Evolutionary conservation across 2,329 filamentous ascomycete genomes (phyloP).

Genomic region (Fusarium secorum): DNA sequence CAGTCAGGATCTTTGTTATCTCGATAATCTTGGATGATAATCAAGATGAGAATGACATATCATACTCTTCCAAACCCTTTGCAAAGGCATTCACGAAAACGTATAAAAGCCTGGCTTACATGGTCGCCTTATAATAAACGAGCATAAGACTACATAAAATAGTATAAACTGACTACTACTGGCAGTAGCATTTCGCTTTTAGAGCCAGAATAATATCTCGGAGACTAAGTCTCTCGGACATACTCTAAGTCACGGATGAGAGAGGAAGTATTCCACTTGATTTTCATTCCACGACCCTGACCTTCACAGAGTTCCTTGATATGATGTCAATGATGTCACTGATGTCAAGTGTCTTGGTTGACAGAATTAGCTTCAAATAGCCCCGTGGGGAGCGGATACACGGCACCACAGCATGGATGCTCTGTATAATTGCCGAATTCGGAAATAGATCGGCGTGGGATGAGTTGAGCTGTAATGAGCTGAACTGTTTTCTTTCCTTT

Average conservation of each 20-base stretch:
- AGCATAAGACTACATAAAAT: accelerated
- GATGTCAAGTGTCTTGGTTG: neutral
- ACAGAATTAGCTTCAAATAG: neutral
- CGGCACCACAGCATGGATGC: neutral
- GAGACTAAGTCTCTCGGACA: no score
- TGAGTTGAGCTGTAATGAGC: neutral
- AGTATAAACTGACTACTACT: neutral
- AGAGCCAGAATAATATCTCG: neutral
- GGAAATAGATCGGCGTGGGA: neutral
- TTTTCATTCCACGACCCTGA: neutral
- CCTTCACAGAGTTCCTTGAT: no score
- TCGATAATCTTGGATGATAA: accelerated
- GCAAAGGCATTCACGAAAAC: neutral
- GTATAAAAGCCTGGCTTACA: no score
- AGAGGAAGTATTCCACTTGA: neutral
- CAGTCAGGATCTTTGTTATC: accelerated
- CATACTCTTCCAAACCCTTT: neutral
- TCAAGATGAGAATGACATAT: neutral
- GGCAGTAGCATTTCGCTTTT: neutral
- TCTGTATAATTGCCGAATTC: neutral
- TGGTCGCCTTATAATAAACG: neutral
- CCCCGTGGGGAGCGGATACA: neutral
- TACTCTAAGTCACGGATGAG: neutral
- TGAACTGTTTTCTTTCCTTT: neutral
- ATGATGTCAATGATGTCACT: neutral